A percentile compares a stretch with the other conserved stretches of the same genome.
These are phyloP conservation scores for Schizosaccharomyces japonicus DNA, from an alignment of 805 yeast genomes.

Conservation along the genomic window DNA sequence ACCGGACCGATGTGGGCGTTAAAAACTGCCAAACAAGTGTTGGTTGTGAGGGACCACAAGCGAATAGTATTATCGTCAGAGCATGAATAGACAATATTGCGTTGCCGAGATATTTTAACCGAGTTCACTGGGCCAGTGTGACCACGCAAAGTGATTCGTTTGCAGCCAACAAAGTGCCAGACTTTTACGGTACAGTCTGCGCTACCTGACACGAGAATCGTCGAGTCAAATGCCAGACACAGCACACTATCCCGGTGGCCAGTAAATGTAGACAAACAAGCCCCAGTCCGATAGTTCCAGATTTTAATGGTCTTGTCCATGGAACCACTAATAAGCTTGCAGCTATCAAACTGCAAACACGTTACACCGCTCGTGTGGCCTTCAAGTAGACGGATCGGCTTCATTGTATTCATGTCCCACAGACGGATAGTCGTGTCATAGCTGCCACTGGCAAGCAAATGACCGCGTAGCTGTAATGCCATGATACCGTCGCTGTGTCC, in stretches of 20 bases:
- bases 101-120: slow-evolving; percentile 61
- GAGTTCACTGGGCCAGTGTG: slow-evolving; percentile 82
- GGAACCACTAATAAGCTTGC: slow-evolving; percentile 77
- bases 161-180: slow-evolving; percentile 87
- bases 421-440: slow-evolving; percentile 73
- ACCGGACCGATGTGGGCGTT: slow-evolving; percentile 85
- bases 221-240: slow-evolving; percentile 58
- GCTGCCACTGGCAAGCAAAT: slow-evolving; percentile 69
- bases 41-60: slow-evolving; percentile 78
- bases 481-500: slow-evolving; percentile 82
- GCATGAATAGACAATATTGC: slow-evolving; percentile 61
- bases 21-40: slow-evolving; percentile 56
- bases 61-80: slow-evolving; percentile 80
- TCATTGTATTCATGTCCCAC: slow-evolving; percentile 76
- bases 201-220: slow-evolving; percentile 74
- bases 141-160: slow-evolving; percentile 80
- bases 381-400: slow-evolving; percentile 44
- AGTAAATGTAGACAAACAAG: slow-evolving; percentile 75
- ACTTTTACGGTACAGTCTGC: slow-evolving; percentile 82
- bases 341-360: slow-evolving; percentile 63
- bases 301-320: slow-evolving; percentile 76
- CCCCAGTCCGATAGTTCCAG: slow-evolving; percentile 90
- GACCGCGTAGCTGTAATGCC: slow-evolving; percentile 62
- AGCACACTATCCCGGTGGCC: slow-evolving; percentile 78
- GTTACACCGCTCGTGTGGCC: slow-evolving; percentile 85